These are phyloP conservation scores for Bocquillonia castaneifolia DNA, from an alignment of 441 rosid species.

Conservation along the genomic window DNA sequence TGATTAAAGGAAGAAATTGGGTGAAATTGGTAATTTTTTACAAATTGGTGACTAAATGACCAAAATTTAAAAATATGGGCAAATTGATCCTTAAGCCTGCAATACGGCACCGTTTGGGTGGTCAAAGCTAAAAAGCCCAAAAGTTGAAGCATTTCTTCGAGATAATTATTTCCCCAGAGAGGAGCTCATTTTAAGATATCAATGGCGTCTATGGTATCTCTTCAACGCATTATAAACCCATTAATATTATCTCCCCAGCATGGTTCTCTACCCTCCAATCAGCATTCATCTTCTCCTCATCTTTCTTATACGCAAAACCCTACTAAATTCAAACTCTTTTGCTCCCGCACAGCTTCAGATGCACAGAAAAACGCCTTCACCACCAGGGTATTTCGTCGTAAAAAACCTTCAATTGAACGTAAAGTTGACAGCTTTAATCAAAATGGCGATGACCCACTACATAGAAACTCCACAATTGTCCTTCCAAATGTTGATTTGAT, in stretches of 20 bases:
- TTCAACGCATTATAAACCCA: constrained; percentile 25
- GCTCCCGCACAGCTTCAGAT: constrained; percentile 29
- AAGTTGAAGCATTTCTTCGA: background rate
- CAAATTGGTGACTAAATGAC: too few species aligned
- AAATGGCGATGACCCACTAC: constrained; percentile 19
- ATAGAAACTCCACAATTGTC: constrained; percentile 8
- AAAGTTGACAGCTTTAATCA: constrained; percentile 4
- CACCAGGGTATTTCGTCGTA: constrained; percentile 33
- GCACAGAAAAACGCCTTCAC: constrained; percentile 18
- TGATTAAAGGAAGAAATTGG: too few species aligned
- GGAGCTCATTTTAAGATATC: background rate
- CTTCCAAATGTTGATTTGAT: constrained; percentile 35
- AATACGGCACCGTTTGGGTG: too few species aligned
- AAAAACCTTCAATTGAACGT: constrained; percentile 13
- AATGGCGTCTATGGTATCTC: constrained; percentile 31
- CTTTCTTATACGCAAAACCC: too few species aligned
- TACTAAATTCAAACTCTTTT: constrained; percentile 15
- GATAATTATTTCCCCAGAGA: background rate
- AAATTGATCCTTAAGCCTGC: too few species aligned
- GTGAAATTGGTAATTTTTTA: too few species aligned
- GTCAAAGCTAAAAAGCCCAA: background rate
- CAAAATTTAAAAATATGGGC: too few species aligned
- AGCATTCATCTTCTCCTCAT: constrained; percentile 11
- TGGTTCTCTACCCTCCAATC: constrained; percentile 9
- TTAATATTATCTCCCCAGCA: constrained; percentile 8